A percentile compares a stretch with the other conserved stretches of the same genome.
Evolutionary conservation across 1,284 basidiomycete species (phyloP).

Genomic region (Cerioporus squamosus): DNA sequence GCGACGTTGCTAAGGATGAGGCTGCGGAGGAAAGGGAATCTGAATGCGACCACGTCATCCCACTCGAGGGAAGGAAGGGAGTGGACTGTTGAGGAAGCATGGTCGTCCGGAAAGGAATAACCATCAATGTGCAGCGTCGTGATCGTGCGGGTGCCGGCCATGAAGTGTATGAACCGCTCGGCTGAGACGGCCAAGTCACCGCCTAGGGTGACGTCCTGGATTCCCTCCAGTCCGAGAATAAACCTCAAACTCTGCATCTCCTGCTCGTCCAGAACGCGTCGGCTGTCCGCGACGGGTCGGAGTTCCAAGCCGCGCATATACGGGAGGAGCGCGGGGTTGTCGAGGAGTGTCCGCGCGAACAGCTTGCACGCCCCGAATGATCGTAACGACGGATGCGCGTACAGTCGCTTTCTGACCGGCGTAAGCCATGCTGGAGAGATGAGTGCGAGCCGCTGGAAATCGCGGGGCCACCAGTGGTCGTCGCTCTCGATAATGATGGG

Average conservation of each 20-base stretch:
- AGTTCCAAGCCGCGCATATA: conserved; percentile 50
- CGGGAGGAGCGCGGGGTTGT: conserved; percentile 39
- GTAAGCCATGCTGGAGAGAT: conserved; percentile 53
- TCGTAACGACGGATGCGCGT: conserved; percentile 44
- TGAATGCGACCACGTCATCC: conserved; percentile 36
- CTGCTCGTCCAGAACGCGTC: conserved; percentile 27
- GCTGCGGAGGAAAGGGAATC: conserved; percentile 30
- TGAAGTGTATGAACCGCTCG: conserved; percentile 48
- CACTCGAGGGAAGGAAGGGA: conserved; percentile 32
- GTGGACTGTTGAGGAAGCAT: conserved; percentile 2
- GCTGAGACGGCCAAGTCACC: conserved; percentile 50
- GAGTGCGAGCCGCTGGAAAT: conserved; percentile 49
- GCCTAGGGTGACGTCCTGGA: conserved; percentile 47
- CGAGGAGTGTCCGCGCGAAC: conserved; percentile 46
- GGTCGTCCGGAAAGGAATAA: conserved; percentile 16
- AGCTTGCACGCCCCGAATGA: conserved; percentile 47
- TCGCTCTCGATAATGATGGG: conserved; percentile 53
- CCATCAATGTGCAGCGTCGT: conserved; percentile 52
- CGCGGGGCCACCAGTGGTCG: conserved; percentile 57
- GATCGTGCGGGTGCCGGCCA: conserved; percentile 46
- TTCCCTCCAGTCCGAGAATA: conserved; percentile 45
- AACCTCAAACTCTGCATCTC: conserved; percentile 43
- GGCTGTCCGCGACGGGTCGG: conserved; percentile 35
- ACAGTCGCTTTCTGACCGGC: conserved; percentile 49
- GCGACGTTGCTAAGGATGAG: conserved; percentile 48